Evolutionary conservation across 352 stramenopile species (phyloP).

Genomic region (Pythium oligandrum): DNA sequence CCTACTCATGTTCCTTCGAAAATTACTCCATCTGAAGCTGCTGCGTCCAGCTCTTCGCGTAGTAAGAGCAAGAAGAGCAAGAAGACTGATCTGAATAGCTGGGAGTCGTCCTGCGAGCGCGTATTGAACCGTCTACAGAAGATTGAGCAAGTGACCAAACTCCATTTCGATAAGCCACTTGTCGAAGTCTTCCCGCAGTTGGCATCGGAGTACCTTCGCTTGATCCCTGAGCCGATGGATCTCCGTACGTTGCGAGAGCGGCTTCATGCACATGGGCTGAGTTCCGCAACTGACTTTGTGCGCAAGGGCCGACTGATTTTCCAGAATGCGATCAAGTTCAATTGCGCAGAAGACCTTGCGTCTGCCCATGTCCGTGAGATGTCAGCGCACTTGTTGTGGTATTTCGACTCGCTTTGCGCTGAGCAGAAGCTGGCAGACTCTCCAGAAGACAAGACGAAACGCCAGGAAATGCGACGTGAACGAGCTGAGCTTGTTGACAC

Average conservation of each 20-base stretch:
- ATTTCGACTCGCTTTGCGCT: constrained; percentile 79
- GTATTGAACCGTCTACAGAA: constrained; percentile 66
- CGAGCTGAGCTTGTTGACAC: constrained; percentile 43
- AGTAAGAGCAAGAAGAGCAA: constrained; percentile 72
- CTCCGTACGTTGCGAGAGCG: constrained; percentile 66
- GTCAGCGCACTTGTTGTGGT: constrained; percentile 74
- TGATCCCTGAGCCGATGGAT: constrained; percentile 82
- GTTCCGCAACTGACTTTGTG: constrained; percentile 41
- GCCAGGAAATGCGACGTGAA: constrained; percentile 44
- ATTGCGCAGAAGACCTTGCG: constrained; percentile 60
- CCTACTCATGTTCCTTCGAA: constrained; percentile 23
- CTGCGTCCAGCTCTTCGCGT: constrained; percentile 17
- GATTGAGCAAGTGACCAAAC: constrained; percentile 75
- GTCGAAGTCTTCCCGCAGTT: constrained; percentile 75
- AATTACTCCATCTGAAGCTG: constrained; percentile 22
- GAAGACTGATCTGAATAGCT: constrained; percentile 69
- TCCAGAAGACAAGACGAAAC: constrained; percentile 20
- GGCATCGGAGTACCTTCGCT: constrained; percentile 43
- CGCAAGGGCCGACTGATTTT: constrained; percentile 75
- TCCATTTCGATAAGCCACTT: constrained; percentile 77
- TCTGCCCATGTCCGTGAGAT: constrained; percentile 80
- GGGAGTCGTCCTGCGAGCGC: constrained; percentile 64
- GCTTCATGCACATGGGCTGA: constrained; percentile 49
- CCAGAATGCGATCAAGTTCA: constrained; percentile 81
- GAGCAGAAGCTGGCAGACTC: constrained; percentile 41